Evolutionary conservation across 768 basidiomycete genomes (phyloP), one percentile per base, ranked within the genome.

Genomic region (Rubroboletus pulcherrimus): DNA sequence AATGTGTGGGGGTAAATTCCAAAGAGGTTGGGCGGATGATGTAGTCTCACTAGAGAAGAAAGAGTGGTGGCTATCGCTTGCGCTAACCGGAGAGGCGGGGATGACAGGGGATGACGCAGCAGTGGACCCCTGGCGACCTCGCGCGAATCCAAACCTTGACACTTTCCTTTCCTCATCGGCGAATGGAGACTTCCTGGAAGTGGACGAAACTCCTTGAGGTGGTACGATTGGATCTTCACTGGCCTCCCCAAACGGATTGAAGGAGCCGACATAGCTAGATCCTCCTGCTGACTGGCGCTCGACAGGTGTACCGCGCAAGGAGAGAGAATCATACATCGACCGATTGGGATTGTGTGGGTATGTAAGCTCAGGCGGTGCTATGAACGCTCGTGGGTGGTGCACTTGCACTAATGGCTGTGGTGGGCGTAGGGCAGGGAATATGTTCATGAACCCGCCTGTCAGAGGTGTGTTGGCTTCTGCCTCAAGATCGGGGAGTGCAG

Each of bases 141-240:
- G 80, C 15, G 90, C 91, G 65, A 92, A 92, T 21, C 84, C 87
- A 71, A 92, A 92, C 15, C 90, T 80, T 8, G 90, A 92, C 29
- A 90, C 80, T 62, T 85, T 87, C 60, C 87, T 77, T 44, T 74
- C 74, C 5, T 76, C 66, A 44, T 91, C 89, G 50, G 84, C 83
- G 56, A 81, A 62, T 0, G 78, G 73, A 10, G 79, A 74, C 30
- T 69, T 71, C 48, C 65, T 54, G n/a, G 60, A 63, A 47, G 67
- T 60, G n/a, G 75, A 70, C 39, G 74, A 59, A 66, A 58, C 44
- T 56, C 54, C 63, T 62, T 55, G 63, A 26, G 66, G 58, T 17
- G 63, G 68, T 19, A 74, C 63, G 24, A 66, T 57, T n/a, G 71
- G 60, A 11, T 84, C 83, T 12, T 87, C 84, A 19, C 57, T 69